phyloP scores from a whole-genome alignment of 2,329 filamentous ascomycete genomes.

The Zymoseptoria brevis region DNA sequence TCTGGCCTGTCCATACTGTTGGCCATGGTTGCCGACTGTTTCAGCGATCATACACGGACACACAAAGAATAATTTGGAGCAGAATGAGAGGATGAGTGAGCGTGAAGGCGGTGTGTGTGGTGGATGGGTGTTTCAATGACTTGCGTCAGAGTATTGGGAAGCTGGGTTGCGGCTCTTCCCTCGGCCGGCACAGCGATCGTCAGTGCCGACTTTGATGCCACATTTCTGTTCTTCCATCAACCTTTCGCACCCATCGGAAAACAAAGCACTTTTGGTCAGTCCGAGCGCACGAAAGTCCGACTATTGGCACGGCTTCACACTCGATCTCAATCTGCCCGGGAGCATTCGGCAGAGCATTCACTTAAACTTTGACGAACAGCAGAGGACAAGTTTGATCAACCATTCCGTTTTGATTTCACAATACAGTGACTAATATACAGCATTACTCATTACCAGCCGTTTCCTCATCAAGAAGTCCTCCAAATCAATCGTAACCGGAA shows the following conservation, averaged over 20 bases:
- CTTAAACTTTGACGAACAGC: background rate
- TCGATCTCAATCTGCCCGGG: background rate
- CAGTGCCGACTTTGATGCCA: background rate
- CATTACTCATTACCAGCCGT: background rate
- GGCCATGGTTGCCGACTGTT: background rate
- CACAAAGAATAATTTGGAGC: background rate
- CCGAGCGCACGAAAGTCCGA: background rate
- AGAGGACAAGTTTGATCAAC: background rate
- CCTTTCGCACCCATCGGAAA: background rate
- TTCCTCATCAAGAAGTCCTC: background rate
- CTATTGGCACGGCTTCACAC: background rate
- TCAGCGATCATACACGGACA: background rate
- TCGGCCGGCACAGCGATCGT: background rate
- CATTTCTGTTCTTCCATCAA: too few species aligned
- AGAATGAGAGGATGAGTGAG: background rate
- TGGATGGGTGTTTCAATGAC: background rate
- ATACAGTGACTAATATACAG: background rate
- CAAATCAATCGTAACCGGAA: background rate
- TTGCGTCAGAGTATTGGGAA: background rate
- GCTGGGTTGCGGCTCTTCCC: background rate
- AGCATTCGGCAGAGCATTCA: background rate
- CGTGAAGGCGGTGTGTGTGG: background rate
- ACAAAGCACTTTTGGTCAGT: background rate
- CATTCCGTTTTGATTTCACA: background rate
- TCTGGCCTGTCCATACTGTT: conserved; percentile 66